Base-by-base conservation (phyloP, 768 basidiomycete genomes). In the Clathrus columnatus region DNA sequence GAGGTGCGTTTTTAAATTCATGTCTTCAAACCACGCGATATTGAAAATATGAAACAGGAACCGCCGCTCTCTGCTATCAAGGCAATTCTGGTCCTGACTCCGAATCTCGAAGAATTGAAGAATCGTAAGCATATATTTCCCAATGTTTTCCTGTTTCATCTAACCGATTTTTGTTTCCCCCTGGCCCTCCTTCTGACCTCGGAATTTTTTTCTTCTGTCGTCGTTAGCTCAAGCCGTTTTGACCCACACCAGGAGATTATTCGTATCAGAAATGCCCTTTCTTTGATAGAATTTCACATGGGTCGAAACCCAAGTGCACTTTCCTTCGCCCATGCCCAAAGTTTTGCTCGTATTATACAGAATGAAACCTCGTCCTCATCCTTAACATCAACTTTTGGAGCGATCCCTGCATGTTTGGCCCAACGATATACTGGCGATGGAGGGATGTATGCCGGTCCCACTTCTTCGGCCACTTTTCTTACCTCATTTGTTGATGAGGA, bases 41-140 rank as follows among this genome's bases (percentile, higher is more conserved):
- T 57, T 56, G n/a, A 20, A 62, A 56, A 57, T 56, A 26, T 48
- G 57, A 61, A 57, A 57, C 64, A 90, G 87, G 89, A 56, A 91
- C 89, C 30, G 81, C 85, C 63, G 80, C 85, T 30, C 77, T 77
- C 62, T 91, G 88, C 72, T 90, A 90, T 72, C 84, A 87, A 64
- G 82, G 85, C 71, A 79, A 78, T 26, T 47, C 54, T 18, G 8
- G 54, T 16, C 14, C 42, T 7, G 54, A 55, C n/a, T 29, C 54
- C 24, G 54, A 55, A 10, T 1, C 45, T 17, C 7, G 46, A 11
- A 47, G 44, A 20, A 29, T 29, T 47, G 54, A 55, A 23, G 54
- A 46, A 4, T 14, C 42, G 54, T 36, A 54, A 75, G 69, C 59
- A 17, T 30, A 23, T 49, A 18, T 20, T 20, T 57, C 67, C 62